Conservation (phyloP, 805 yeast genomes). For the Candida gorgasii region DNA sequence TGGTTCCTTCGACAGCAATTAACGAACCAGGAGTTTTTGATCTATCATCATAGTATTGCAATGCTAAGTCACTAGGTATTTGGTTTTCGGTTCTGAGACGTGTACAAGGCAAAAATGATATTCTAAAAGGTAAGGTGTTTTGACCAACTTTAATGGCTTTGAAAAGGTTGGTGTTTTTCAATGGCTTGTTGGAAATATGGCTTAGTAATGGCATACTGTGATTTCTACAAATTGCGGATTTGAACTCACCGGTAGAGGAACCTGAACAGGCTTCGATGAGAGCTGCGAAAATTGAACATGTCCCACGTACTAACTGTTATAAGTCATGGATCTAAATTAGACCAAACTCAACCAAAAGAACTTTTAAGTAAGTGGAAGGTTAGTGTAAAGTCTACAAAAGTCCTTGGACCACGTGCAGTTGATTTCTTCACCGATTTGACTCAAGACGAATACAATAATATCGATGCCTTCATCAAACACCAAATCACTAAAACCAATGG, state of each 20-base stretch:
- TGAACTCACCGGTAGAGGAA: too few species aligned
- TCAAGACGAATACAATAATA: background rate
- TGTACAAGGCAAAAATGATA: slow-evolving; percentile 26
- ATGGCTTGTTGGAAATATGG: background rate
- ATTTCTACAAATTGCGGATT: too few species aligned
- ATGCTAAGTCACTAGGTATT: slow-evolving; percentile 28
- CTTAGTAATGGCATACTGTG: too few species aligned
- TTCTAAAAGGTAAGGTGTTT: slow-evolving; percentile 19
- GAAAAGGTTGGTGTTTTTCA: slow-evolving; percentile 18
- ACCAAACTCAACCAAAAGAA: background rate
- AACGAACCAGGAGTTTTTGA: slow-evolving; percentile 31
- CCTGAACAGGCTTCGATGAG: too few species aligned
- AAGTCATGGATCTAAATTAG: slow-evolving; percentile 16
- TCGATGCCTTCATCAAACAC: slow-evolving; percentile 9
- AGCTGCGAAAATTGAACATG: background rate
- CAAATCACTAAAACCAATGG: slow-evolving; percentile 13
- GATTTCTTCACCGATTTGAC: slow-evolving; percentile 20
- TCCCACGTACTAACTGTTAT: slow-evolving; percentile 22
- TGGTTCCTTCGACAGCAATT: slow-evolving; percentile 33
- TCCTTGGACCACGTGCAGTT: slow-evolving; percentile 23
- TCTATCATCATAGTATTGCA: slow-evolving; percentile 31
- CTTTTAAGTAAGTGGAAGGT: slow-evolving; percentile 1
- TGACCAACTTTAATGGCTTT: slow-evolving; percentile 35
- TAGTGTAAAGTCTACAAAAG: background rate
- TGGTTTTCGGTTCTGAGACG: slow-evolving; percentile 21